Evolutionary conservation across 1,139 yeast species (phyloP).

Genomic region (Sugiyamaella pinicola): DNA sequence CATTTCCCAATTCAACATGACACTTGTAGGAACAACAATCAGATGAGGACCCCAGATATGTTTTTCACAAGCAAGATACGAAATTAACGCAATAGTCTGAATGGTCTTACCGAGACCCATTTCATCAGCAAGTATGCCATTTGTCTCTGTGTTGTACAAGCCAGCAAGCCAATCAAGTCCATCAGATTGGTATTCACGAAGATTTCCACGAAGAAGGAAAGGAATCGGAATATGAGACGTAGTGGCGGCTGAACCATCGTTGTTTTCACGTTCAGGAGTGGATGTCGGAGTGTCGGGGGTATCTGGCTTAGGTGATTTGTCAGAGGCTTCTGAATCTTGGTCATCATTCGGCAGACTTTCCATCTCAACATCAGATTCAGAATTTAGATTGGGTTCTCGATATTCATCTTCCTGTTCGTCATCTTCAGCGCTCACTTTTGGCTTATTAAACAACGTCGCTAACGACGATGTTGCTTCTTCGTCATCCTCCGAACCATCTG

Average conservation of each 20-base stretch:
- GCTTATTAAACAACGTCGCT: conserved; percentile 5
- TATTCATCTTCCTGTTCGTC: conserved; percentile 27
- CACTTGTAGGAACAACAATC: conserved; percentile 96
- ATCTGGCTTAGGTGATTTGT: conserved; percentile 12
- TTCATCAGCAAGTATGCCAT: conserved; percentile 97
- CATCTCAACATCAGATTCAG: conserved; percentile 24
- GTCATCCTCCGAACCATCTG: conserved; percentile 27
- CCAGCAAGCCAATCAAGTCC: conserved; percentile 98
- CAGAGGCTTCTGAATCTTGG: conserved; percentile 18
- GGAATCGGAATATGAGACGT: conserved; percentile 40
- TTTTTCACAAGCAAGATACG: conserved; percentile 90
- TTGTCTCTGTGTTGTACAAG: conserved; percentile 85
- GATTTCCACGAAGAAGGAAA: conserved; percentile 68
- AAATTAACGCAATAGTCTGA: conserved; percentile 85
- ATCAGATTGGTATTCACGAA: conserved; percentile 91
- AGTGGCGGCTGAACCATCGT: conserved; percentile 10
- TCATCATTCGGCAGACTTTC: conserved; percentile 18
- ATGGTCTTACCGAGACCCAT: conserved; percentile 99
- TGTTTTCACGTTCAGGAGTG: conserved; percentile 26
- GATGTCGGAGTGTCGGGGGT: conserved; percentile 24
- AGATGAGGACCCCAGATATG: conserved; percentile 98
- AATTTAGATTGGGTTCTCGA: conserved; percentile 23
- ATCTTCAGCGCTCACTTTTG: conserved; percentile 27
- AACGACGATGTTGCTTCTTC: conserved; percentile 13
- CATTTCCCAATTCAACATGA: conserved; percentile 99